Conservation (phyloP, 768 basidiomycete species). For the Cyclocybe aegerita region DNA sequence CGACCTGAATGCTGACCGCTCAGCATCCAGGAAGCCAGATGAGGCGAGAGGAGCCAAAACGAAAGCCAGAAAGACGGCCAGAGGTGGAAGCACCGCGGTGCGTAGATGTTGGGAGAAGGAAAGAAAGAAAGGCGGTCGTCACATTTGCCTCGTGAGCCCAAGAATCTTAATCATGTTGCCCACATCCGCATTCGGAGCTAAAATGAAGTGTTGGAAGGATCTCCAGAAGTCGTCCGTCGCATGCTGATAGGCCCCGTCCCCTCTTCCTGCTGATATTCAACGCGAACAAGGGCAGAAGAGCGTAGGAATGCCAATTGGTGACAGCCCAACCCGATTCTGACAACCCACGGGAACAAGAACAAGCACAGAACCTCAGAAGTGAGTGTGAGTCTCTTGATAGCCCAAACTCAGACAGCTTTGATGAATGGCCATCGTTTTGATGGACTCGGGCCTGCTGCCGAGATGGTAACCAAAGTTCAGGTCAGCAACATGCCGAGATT, state of each 20-base stretch:
- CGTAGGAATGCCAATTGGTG: no score
- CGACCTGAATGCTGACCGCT: background rate
- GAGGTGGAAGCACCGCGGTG: background rate
- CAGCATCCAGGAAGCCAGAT: background rate
- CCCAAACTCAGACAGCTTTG: no score
- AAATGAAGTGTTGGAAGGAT: conserved; percentile 1
- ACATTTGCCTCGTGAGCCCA: conserved; percentile 5
- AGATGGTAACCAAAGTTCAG: no score
- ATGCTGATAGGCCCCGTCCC: conserved; percentile 6
- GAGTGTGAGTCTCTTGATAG: no score
- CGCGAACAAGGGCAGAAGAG: no score
- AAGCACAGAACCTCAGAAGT: no score
- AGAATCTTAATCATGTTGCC: background rate
- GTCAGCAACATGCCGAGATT: no score
- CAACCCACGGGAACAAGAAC: no score
- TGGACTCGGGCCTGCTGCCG: no score
- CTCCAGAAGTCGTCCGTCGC: conserved; percentile 4
- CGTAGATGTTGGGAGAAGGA: background rate
- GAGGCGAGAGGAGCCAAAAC: background rate
- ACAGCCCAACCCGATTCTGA: no score
- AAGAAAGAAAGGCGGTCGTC: conserved; percentile 1
- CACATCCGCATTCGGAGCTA: conserved; percentile 9
- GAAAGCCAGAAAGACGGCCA: background rate
- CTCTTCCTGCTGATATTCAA: no score
- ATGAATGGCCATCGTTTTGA: no score